These are phyloP conservation scores for Backusella macrospora DNA, from an alignment of 192 early-diverging fungal species.

Conservation along the genomic window DNA sequence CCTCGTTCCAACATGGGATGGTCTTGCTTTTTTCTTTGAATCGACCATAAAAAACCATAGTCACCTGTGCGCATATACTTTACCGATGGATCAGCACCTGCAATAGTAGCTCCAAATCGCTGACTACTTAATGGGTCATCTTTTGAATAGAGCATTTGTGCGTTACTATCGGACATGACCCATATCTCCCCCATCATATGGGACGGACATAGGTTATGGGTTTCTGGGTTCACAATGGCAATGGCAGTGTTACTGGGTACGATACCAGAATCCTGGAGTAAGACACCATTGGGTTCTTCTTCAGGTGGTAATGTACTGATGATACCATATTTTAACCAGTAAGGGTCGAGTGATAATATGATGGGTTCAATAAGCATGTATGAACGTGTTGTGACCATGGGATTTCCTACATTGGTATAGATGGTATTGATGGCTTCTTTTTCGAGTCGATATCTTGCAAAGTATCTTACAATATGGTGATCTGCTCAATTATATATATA, in stretches of 20 bases:
- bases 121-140: slow-evolving; percentile 40
- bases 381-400: slow-evolving; percentile 75
- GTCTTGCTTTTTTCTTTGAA: slow-evolving; percentile 23
- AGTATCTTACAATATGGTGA: slow-evolving; percentile 55
- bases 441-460: slow-evolving; percentile 64
- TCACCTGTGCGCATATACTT: slow-evolving; percentile 80
- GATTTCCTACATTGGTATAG: slow-evolving; percentile 75
- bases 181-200: slow-evolving; percentile 83
- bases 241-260: slow-evolving; percentile 73
- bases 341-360: slow-evolving; percentile 63
- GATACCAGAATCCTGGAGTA: slow-evolving; percentile 69
- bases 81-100: slow-evolving; percentile 53
- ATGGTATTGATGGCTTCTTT: slow-evolving; percentile 66
- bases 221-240: slow-evolving; percentile 78
- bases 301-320: slow-evolving; percentile 55
- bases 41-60: slow-evolving; percentile 76
- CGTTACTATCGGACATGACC: slow-evolving; percentile 60
- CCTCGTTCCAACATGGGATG: slow-evolving; percentile 36
- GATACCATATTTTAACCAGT: slow-evolving; percentile 62
- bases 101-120: slow-evolving; percentile 53
- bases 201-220: slow-evolving; percentile 59
- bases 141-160: slow-evolving; percentile 44
- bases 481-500: slow-evolving; percentile 17
- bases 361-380: slow-evolving; percentile 73
- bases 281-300: slow-evolving; percentile 52